A percentile compares a stretch with the other conserved stretches of the same genome.
Conservation (phyloP, 2,329 filamentous ascomycete species). For the Alternaria brassicae region DNA sequence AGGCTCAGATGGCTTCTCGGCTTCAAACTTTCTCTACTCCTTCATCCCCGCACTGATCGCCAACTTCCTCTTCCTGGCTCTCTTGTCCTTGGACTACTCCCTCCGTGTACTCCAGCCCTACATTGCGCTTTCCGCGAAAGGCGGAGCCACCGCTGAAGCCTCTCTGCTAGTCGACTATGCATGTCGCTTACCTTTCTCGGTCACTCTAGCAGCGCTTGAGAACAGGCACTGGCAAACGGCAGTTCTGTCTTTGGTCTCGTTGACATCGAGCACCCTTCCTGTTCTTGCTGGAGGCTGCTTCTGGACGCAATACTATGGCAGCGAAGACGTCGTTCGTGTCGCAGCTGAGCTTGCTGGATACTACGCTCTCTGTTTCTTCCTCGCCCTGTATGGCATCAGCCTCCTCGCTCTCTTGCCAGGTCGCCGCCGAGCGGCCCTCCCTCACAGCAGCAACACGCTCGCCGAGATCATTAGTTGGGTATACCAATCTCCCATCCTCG, state of each 20-base stretch:
- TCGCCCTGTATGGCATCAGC: slow-evolving; percentile 72
- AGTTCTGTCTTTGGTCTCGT: slow-evolving; percentile 64
- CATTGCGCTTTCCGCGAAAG: slow-evolving; percentile 65
- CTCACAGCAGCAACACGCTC: slow-evolving; percentile 74
- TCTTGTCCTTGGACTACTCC: slow-evolving; percentile 71
- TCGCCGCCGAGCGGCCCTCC: slow-evolving; percentile 69
- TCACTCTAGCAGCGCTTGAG: slow-evolving; percentile 63
- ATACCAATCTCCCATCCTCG: slow-evolving; percentile 72
- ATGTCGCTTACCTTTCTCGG: slow-evolving; percentile 68
- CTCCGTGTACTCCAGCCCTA: slow-evolving; percentile 74
- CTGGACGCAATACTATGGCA: slow-evolving; percentile 70
- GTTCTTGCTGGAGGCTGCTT: slow-evolving; percentile 74
- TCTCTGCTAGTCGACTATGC: slow-evolving; percentile 76
- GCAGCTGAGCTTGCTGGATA: slow-evolving; percentile 76
- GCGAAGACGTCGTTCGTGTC: slow-evolving; percentile 54
- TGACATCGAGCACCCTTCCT: slow-evolving; percentile 68
- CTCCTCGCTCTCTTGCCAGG: slow-evolving; percentile 65
- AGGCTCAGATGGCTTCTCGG: slow-evolving; percentile 71
- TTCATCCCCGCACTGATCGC: slow-evolving; percentile 75
- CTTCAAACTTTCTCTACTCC: slow-evolving; percentile 86
- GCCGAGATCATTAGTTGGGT: slow-evolving; percentile 81
- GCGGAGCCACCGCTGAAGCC: slow-evolving; percentile 67
- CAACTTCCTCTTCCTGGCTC: slow-evolving; percentile 69
- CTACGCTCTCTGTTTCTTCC: slow-evolving; percentile 74
- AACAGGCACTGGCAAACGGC: slow-evolving; percentile 73